These are phyloP conservation scores for Dalbergia cultrata DNA, from an alignment of 306 rosid species.

Conservation along the genomic window DNA sequence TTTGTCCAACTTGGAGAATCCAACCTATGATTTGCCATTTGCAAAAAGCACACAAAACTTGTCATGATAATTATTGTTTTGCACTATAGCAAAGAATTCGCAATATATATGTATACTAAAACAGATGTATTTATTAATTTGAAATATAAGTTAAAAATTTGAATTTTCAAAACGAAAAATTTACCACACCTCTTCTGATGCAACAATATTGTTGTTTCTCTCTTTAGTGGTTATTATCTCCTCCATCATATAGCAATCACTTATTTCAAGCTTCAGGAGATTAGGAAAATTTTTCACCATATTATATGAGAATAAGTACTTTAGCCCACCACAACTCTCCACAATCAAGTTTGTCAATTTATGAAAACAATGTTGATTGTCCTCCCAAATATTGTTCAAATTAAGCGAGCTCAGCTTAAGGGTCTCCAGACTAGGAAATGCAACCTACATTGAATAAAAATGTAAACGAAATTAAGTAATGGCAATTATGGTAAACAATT, in stretches of 20 bases:
- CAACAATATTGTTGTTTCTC: neutral
- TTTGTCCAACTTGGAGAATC: neutral
- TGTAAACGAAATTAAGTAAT: too few relatives aligned
- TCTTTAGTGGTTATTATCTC: neutral
- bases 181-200: neutral
- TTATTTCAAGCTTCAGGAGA: conserved; percentile 9
- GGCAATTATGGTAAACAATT: too few relatives aligned
- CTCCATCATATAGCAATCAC: neutral
- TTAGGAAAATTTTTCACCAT: neutral
- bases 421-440: too few relatives aligned
- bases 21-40: neutral
- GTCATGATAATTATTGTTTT: too few relatives aligned
- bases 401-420: neutral
- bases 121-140: neutral
- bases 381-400: neutral
- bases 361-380: neutral
- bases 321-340: neutral
- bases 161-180: neutral
- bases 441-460: too few relatives aligned
- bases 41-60: neutral
- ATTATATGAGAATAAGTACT: conserved; percentile 1
- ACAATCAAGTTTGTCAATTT: neutral
- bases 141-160: neutral
- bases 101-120: neutral
- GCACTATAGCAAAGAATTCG: too few relatives aligned